Percentiles rank a stretch among this genome's conserved stretches.
These are phyloP conservation scores for Phyllosticta citrichinensis DNA, from an alignment of 2,329 filamentous ascomycete species.

Conservation along the genomic window DNA sequence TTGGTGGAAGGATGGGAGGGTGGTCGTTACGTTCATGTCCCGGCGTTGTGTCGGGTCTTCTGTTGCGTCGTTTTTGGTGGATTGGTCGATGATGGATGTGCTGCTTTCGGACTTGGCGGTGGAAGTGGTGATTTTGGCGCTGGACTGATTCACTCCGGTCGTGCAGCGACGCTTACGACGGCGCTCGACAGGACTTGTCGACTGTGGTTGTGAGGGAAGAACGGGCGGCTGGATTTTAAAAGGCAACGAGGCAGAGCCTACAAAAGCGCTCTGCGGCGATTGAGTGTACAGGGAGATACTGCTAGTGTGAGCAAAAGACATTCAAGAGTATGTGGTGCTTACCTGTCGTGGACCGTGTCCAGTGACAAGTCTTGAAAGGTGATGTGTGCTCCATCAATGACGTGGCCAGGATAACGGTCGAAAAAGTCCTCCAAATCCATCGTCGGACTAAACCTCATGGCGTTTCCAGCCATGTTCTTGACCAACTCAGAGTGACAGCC, in stretches of 20 bases:
- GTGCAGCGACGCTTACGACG: conserved; percentile 25
- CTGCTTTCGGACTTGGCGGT: conserved; percentile 18
- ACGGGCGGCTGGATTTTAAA: conserved; percentile 15
- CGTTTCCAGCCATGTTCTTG: conserved; percentile 56
- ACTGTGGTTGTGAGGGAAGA: conserved; percentile 17
- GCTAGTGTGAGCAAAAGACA: conserved; percentile 1
- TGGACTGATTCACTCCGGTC: conserved; percentile 15
- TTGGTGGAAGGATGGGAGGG: conserved; percentile 11
- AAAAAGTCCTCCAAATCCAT: conserved; percentile 86
- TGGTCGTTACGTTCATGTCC: conserved; percentile 13
- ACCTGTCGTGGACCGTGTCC: conserved; percentile 51
- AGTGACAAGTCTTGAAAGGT: conserved; percentile 57
- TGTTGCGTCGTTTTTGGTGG: neutral
- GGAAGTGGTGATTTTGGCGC: conserved; percentile 12
- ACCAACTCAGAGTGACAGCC: conserved; percentile 73
- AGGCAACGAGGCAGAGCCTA: conserved; percentile 1
- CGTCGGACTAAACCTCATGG: conserved; percentile 64
- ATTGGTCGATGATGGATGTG: conserved; percentile 22
- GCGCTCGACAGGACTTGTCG: conserved; percentile 7
- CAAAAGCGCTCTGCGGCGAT: conserved; percentile 6
- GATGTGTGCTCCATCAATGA: conserved; percentile 66
- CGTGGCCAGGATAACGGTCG: conserved; percentile 63
- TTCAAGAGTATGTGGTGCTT: conserved; percentile 15
- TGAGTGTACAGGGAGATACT: conserved; percentile 7
- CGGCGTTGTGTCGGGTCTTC: conserved; percentile 10